Conservation (phyloP, 805 yeast genomes). For the Suhomyces sp. region DNA sequence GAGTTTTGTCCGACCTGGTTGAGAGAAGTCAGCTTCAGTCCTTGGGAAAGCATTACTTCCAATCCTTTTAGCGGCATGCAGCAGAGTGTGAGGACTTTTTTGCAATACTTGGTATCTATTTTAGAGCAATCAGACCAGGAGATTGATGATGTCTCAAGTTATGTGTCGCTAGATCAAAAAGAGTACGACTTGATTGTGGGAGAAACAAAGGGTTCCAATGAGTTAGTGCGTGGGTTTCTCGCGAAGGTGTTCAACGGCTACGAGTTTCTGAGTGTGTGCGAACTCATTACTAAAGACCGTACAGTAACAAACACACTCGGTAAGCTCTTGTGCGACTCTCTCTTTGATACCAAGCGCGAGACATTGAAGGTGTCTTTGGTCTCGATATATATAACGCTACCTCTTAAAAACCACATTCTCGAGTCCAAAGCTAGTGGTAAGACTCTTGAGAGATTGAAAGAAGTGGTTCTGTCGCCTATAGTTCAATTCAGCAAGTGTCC, state of each 20-base stretch:
- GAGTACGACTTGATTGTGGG: not conserved
- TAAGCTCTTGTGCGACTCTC: not conserved
- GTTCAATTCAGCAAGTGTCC: not conserved
- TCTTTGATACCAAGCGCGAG: not conserved
- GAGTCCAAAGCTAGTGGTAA: not conserved
- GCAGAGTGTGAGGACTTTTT: not conserved
- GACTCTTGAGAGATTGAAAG: not conserved
- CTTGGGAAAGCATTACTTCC: not conserved
- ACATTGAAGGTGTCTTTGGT: not conserved
- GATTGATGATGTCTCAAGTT: not conserved
- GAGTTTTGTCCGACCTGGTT: conserved; percentile 7
- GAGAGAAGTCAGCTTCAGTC: not conserved
- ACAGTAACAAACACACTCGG: not conserved
- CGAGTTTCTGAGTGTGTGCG: not conserved
- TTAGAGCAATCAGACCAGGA: not conserved
- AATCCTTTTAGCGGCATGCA: not conserved
- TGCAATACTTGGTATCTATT: not conserved
- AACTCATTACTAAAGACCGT: not conserved
- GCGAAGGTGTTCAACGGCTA: not conserved
- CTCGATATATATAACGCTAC: not conserved
- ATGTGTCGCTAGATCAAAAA: not conserved
- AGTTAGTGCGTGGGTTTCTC: not conserved
- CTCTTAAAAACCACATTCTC: not conserved
- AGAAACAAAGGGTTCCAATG: not conserved
- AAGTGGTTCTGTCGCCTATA: not conserved